Base-by-base conservation (phyloP, 148 eudicot genomes). In the Hydrangea macrophylla region DNA sequence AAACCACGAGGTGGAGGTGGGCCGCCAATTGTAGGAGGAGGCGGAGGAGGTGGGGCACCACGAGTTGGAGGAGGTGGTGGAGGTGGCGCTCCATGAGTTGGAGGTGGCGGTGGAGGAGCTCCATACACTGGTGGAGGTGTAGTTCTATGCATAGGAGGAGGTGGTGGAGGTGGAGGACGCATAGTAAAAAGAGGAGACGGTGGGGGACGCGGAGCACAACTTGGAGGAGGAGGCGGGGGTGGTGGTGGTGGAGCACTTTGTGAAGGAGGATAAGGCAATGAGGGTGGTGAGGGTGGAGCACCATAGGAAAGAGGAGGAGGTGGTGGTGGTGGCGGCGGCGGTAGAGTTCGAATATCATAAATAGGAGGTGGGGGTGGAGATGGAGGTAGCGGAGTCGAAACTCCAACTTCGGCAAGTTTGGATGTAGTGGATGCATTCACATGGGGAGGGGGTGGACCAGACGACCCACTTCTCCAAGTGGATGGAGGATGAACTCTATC, bases 31-130 rank as follows among this genome's bases (percentile, higher is more conserved):
- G n/a, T n/a, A 27, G 87, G 89, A 5, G 87, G 92, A 9, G 92
- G 90, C 12, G 96, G 96, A 3, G 96, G 93, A 1, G 92, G 85
- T 9, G 89, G 86, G 26, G 70, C 83, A 53, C 84, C 82, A 44
- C 73, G 39, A 18, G 56, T 69, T 42, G 75, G 60, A 3, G 88
- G 84, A 55, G 90, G 87, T 0, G 87, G 86, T 9, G 84, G 89
- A 20, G 87, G 84, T 9, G 69, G 74, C 0, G 62, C 70, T n/a
- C 68, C 31, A 20, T 24, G 7, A 1, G 83, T 78, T 20, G 86
- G 86, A 9, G 74, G 75, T n/a, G 86, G 85, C 13, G 87, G 77
- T 1, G 73, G 70, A 8, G 71, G 78, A 26, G 72, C 51, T 45
- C 73, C 58, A 31, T n/a, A 35, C 3, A 78, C 79, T 4, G 79